phyloP scores from a whole-genome alignment of 371 early-diverging fungal species.

The Apophysomyces ossiformis region DNA sequence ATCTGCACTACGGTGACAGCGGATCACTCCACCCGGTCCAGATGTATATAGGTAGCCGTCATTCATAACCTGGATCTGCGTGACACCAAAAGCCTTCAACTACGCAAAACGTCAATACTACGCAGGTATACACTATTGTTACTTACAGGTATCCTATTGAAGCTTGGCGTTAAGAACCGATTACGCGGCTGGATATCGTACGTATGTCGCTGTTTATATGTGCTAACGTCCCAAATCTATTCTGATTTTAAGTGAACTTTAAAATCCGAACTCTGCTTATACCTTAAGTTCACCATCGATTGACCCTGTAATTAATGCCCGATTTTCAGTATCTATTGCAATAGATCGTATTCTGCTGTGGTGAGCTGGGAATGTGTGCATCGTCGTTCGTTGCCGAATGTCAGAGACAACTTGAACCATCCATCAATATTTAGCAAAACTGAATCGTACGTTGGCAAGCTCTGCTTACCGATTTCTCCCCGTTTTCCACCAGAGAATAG shows the following conservation, averaged over 20 bases:
- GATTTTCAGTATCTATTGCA: conserved; percentile 62
- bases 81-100: conserved; percentile 58
- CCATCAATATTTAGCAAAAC: not conserved
- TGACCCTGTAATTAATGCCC: conserved; percentile 66
- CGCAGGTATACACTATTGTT: no score
- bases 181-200: conserved; percentile 63
- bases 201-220: conserved; percentile 57
- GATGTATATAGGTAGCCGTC: conserved; percentile 43
- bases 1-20: conserved; percentile 21
- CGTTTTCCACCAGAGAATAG: conserved; percentile 76
- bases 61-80: conserved; percentile 44
- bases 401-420: conserved; percentile 69
- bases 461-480: conserved; percentile 74
- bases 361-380: conserved; percentile 78
- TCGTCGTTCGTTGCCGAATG: conserved; percentile 66
- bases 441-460: not conserved
- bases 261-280: not conserved
- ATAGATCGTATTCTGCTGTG: conserved; percentile 71
- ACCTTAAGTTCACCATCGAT: conserved; percentile 66
- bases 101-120: conserved; percentile 15
- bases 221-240: conserved; percentile 71
- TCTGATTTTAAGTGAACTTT: not conserved
- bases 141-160: conserved; percentile 64
- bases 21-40: conserved; percentile 50
- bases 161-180: conserved; percentile 58